Base-by-base conservation (phyloP, 495 filamentous ascomycete species). In the Penicillium silybi region DNA sequence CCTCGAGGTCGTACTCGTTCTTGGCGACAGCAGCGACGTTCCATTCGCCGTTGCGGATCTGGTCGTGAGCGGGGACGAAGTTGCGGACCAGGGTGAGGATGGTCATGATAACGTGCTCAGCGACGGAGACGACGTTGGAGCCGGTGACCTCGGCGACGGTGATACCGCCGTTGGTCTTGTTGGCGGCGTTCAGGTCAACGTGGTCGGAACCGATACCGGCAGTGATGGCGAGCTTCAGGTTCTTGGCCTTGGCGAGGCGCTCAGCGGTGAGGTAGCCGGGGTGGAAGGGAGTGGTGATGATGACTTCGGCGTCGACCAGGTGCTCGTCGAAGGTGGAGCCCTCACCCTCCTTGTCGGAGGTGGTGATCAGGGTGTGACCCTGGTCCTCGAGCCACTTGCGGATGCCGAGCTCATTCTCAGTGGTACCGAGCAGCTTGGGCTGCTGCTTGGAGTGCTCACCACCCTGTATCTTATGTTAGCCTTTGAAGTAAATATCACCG, bases 271-370 rank as follows among this genome's bases (percentile, higher is more conserved):
- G 86, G 81, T 98, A 98, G 54, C 92, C 93, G 43, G 93, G 93
- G 79, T 98, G 93, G 86, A 98, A 98, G 69, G 92, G 93, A 44
- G 93, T 98, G 58, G 93, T 98, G 76, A 98, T 97, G 81, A 98
- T 97, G 69, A 98, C 82, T 70, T 98, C 93, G 51, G 93, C 90
- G 67, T 98, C 93, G 42, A 92, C 91, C 20, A 98, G 80, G 73
- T 98, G 89, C 75, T 89, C 80, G 73, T 98, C 93, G 67, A 98
- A 97, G 53, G 76, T 87, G 45, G 92, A 97, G 82, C 89, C 82
- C 75, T 88, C 85, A 52, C 92, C 89, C 57, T 95, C 93, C 80
- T 98, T 98, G 77, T 96, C 90, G 52, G 92, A 95, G 49, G 93
- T 98, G 59, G 92, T 98, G 51, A 98, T 85, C 45, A 98, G 82